These are phyloP conservation scores for Carpinus fangiana DNA, from an alignment of 306 rosid genomes.

Conservation along the genomic window DNA sequence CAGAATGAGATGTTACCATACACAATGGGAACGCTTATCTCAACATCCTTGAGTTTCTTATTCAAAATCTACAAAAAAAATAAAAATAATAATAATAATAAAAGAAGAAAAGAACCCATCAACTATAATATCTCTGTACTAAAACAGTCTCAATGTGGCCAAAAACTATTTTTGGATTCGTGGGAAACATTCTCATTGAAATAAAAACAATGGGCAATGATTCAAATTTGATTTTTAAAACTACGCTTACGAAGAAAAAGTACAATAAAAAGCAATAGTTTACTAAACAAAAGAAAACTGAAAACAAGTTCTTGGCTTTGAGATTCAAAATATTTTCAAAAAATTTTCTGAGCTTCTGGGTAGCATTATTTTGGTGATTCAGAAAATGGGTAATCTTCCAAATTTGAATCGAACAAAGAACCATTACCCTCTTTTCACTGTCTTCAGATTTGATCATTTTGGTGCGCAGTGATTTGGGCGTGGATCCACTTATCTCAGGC, in stretches of 20 bases:
- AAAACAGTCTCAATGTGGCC: neutral
- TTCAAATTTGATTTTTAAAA: neutral
- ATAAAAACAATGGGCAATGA: neutral
- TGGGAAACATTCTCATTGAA: neutral
- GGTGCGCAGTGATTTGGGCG: constrained; percentile 43
- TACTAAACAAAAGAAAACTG: constrained; percentile 14
- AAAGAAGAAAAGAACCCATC: constrained; percentile 28
- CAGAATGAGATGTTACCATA: constrained; percentile 81
- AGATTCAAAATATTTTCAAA: neutral
- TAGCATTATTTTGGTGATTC: constrained; percentile 10
- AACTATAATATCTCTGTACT: constrained; percentile 21
- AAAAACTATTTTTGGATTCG: neutral
- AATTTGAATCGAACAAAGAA: constrained; percentile 25
- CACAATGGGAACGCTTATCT: constrained; percentile 73
- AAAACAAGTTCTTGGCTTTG: constrained; percentile 20
- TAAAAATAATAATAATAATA: too few species aligned
- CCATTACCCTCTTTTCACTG: constrained; percentile 56
- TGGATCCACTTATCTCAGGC: constrained; percentile 43
- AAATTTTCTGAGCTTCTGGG: constrained; percentile 16
- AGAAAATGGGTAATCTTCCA: constrained; percentile 26
- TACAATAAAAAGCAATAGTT: neutral
- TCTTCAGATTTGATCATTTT: constrained; percentile 69
- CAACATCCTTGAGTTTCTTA: constrained; percentile 68
- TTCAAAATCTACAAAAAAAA: constrained; percentile 48
- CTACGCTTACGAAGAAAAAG: neutral